A percentile compares a stretch with the other conserved stretches of the same genome.
These are phyloP conservation scores for Spencermartinsiella europaea DNA, from an alignment of 805 yeast species.

Conservation along the genomic window DNA sequence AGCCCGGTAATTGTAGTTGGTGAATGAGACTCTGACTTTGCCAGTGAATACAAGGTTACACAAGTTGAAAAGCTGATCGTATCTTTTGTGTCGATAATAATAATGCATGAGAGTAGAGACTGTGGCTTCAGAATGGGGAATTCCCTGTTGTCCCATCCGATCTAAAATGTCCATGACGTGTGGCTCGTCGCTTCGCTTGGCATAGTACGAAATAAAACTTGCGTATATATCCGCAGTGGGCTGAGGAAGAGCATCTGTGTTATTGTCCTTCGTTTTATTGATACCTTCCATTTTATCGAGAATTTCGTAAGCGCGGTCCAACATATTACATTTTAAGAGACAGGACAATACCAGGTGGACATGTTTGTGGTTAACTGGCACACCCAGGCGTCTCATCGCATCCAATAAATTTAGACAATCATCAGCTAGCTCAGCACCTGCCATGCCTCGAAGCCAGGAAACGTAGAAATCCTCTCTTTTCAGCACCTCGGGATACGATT, in stretches of 20 bases:
- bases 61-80: constrained; percentile 8
- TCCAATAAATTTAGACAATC: constrained; percentile 19
- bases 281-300: constrained; percentile 13
- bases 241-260: constrained; percentile 10
- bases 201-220: constrained; percentile 19
- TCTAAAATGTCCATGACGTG: constrained; percentile 9
- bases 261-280: neutral
- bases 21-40: constrained; percentile 1
- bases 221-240: constrained; percentile 16
- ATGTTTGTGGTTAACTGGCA: constrained; percentile 8
- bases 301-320: constrained; percentile 10
- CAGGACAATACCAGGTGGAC: constrained; percentile 16
- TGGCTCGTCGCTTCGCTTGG: constrained; percentile 12
- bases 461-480: constrained; percentile 18
- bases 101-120: constrained; percentile 16
- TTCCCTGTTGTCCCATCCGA: constrained; percentile 10
- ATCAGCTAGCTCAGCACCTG: constrained; percentile 16
- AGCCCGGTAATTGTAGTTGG: constrained; percentile 14
- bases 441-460: constrained; percentile 22
- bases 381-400: constrained; percentile 19
- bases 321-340: constrained; percentile 14
- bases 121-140: constrained; percentile 13
- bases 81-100: constrained; percentile 15
- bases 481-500: constrained; percentile 19
- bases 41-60: neutral